Conservation (phyloP, 2,329 filamentous ascomycete species). For the Tolypocladium inflatum region DNA sequence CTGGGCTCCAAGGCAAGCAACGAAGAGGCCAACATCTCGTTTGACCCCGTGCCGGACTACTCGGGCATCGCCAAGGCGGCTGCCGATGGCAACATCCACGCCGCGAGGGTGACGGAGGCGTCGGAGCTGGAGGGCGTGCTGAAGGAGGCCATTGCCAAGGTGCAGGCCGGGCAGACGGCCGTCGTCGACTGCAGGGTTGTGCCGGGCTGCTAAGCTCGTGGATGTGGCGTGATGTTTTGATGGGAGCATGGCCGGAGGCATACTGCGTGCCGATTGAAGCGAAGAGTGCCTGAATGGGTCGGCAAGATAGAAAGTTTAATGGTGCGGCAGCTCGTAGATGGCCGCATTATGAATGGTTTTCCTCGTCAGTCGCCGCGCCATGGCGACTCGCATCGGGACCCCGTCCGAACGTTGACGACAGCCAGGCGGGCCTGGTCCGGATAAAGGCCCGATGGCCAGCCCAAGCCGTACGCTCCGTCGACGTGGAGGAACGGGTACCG, state of each 20-base stretch:
- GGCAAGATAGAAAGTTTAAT: background rate
- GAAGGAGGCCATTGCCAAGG: slow-evolving; percentile 38
- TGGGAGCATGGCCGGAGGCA: background rate
- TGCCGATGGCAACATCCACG: slow-evolving; percentile 41
- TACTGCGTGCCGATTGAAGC: background rate
- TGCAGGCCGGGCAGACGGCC: slow-evolving; percentile 39
- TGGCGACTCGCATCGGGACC: background rate
- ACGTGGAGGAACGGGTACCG: no score
- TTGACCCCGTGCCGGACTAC: slow-evolving; percentile 49
- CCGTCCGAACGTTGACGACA: no score
- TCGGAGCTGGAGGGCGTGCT: slow-evolving; percentile 37
- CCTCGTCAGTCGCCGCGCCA: background rate
- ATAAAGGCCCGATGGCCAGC: no score
- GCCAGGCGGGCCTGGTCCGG: no score
- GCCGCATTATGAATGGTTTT: background rate
- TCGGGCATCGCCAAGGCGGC: slow-evolving; percentile 52
- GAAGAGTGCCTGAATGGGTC: background rate
- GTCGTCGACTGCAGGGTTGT: slow-evolving; percentile 46
- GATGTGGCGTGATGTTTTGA: background rate
- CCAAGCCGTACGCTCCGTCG: no score
- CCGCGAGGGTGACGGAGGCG: slow-evolving; percentile 36
- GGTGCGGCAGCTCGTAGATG: background rate
- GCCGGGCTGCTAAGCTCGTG: slow-evolving; percentile 26
- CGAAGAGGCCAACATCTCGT: slow-evolving; percentile 53
- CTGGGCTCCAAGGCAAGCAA: slow-evolving; percentile 44